A percentile compares a stretch with the other conserved stretches of the same genome.
Evolutionary conservation across 495 filamentous ascomycete species (phyloP).

Genomic region (Xylaria telfairii): DNA sequence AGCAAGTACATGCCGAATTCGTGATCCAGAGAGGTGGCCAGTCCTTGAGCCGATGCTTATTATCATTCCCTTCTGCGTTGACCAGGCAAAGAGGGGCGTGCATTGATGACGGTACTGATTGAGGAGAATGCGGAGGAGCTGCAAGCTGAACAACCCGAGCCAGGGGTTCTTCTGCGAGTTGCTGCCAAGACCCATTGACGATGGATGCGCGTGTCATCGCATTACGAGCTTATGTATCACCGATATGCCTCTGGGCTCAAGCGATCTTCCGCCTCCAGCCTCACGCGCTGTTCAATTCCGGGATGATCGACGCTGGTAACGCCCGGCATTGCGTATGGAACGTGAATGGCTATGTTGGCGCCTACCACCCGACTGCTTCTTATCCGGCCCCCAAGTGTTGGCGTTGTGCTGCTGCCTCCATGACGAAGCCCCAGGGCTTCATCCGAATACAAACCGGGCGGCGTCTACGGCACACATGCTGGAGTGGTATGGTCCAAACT

Average conservation of each 20-base stretch:
- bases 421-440: background rate
- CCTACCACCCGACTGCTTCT: background rate
- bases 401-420: background rate
- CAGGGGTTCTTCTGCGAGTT: conserved; percentile 17
- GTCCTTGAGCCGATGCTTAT: conserved; percentile 11
- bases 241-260: background rate
- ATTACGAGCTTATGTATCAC: conserved; percentile 21
- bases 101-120: conserved; percentile 10
- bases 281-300: background rate
- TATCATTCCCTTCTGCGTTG: background rate
- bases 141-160: conserved; percentile 20
- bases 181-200: conserved; percentile 16
- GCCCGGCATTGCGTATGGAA: conserved; percentile 10
- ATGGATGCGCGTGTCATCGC: conserved; percentile 16
- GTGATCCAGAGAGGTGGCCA: background rate
- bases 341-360: background rate
- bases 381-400: conserved; percentile 5
- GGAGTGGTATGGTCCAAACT: conserved; percentile 17
- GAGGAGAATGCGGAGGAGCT: conserved; percentile 19
- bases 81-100: conserved; percentile 19
- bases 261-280: conserved; percentile 8
- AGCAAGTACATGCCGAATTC: background rate
- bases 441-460: conserved; percentile 23
- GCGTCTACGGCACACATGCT: background rate
- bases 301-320: background rate